Base-by-base conservation (phyloP, 2,329 filamentous ascomycete genomes). In the Plenodomus biglobosus region DNA sequence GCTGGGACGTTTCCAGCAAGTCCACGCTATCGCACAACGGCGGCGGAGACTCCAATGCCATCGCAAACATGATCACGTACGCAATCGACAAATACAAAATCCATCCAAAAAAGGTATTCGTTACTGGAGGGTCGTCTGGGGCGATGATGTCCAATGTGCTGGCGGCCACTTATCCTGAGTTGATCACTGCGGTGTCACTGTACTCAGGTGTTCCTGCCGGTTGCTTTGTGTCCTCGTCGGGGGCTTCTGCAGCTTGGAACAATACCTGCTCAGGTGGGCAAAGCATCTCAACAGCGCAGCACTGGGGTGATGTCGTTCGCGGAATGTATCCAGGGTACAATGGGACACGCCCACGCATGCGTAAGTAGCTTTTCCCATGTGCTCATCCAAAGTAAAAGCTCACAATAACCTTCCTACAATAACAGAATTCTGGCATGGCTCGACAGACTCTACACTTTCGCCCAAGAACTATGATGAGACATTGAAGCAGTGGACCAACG, bases 1-100 rank as follows among this genome's bases (percentile, higher is more conserved):
- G 82, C 69, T 85, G 82, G 81, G 82, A 85, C 48, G 80, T 84
- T 1, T 80, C 79, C 4, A 81, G 77, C 8, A 73, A 74, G 34
- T 74, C 74, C 8, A 75, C 80, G 0, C 73, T 85, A 1, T 79
- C 75, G 2, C 82, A 82, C 56, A 74, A 80, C 46, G 81, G 80
- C 7, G 81, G 82, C 18, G 80, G 80, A 2, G 79, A 85, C 64
- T 80, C 75, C 40, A 77, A 78, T 36, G 74, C 75, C 0, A 81
- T 85, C 47, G 79, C 77, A 19, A 82, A 80, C 59, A 85, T 85
- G 81, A 80, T 84, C 39, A 72, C 68, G 34, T 84, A 81, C 56
- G 73, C 79, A 3, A 64, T 84, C n/a, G 53, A 63, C 8, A 75
- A 75, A 59, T 83, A 84, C 67, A 70, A 72, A 1, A 81, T 73